phyloP scores from a whole-genome alignment of 495 filamentous ascomycete genomes.

The Ascodesmis nigricans region DNA sequence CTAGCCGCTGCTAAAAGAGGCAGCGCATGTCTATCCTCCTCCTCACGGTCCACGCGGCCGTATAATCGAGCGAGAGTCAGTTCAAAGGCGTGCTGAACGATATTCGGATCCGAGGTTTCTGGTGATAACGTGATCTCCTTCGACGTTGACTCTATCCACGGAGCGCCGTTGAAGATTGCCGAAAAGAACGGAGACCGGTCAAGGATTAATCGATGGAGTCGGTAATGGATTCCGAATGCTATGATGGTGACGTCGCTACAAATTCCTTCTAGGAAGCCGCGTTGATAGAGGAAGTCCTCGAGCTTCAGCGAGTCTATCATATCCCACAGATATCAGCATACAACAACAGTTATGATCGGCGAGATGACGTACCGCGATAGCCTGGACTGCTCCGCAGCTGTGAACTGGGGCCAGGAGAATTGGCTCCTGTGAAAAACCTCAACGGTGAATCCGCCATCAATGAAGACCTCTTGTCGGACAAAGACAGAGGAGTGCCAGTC shows the following conservation, averaged over 20 bases:
- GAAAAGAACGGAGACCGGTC: slow-evolving; percentile 39
- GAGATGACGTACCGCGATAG: neutral
- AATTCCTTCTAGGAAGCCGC: slow-evolving; percentile 33
- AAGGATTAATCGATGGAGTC: slow-evolving; percentile 33
- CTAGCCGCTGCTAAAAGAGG: slow-evolving; percentile 37
- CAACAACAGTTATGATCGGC: slow-evolving; percentile 7
- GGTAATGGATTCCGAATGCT: slow-evolving; percentile 33
- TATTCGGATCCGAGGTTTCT: slow-evolving; percentile 34
- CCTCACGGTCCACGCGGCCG: slow-evolving; percentile 27
- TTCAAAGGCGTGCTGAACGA: slow-evolving; percentile 35
- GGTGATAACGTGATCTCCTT: slow-evolving; percentile 35
- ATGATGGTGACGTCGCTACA: slow-evolving; percentile 34
- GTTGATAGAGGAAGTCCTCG: slow-evolving; percentile 33
- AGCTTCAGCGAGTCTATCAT: slow-evolving; percentile 27
- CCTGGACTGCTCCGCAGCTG: neutral
- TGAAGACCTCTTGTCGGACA: neutral
- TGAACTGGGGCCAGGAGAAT: too few relatives aligned
- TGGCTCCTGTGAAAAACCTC: neutral
- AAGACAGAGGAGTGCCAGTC: slow-evolving; percentile 13
- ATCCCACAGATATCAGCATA: neutral
- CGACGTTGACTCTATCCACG: slow-evolving; percentile 34
- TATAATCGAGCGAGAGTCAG: slow-evolving; percentile 36
- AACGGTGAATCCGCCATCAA: neutral
- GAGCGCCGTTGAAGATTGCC: slow-evolving; percentile 31
- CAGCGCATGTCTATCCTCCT: slow-evolving; percentile 34